A percentile compares a stretch with the other conserved stretches of the same genome.
Evolutionary conservation across 352 stramenopile species (phyloP).

Genomic region (Peronospora belbahrii): DNA sequence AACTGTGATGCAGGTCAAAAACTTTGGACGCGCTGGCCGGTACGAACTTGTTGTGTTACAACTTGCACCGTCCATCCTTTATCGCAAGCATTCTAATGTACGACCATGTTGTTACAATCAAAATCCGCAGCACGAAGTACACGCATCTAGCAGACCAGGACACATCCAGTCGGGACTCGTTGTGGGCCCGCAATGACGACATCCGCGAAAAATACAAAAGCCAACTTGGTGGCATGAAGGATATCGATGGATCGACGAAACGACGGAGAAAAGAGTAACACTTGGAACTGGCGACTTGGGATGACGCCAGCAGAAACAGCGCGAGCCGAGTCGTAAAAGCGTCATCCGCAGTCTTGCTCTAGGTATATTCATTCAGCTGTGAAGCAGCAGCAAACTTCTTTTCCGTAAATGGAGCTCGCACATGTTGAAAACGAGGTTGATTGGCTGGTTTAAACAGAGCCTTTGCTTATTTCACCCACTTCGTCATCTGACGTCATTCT

Average conservation of each 20-base stretch:
- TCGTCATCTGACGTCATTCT: constrained; percentile 8
- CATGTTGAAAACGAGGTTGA: constrained; percentile 24
- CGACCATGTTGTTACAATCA: constrained; percentile 11
- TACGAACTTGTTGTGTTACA: constrained; percentile 25
- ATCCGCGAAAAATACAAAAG: constrained; percentile 78
- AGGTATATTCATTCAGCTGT: constrained; percentile 39
- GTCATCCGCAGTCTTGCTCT: constrained; percentile 29
- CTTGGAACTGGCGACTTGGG: constrained; percentile 24
- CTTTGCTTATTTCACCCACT: constrained; percentile 12
- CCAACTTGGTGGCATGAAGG: constrained; percentile 64
- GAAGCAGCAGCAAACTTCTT: constrained; percentile 25
- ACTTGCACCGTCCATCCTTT: constrained; percentile 1
- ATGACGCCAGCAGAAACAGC: constrained; percentile 31
- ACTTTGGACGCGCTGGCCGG: constrained; percentile 94
- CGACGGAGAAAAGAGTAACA: constrained; percentile 59
- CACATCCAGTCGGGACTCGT: constrained; percentile 80
- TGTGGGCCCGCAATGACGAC: constrained; percentile 72
- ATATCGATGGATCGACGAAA: constrained; percentile 50
- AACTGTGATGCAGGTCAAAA: constrained; percentile 96
- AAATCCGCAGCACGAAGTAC: constrained; percentile 89
- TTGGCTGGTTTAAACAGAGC: constrained; percentile 25
- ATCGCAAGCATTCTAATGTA: constrained; percentile 8
- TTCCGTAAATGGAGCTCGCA: constrained; percentile 25
- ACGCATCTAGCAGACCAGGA: constrained; percentile 97
- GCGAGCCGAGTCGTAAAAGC: constrained; percentile 32